Base-by-base conservation (phyloP, 495 filamentous ascomycete species). In the Penicillium coprophilum region DNA sequence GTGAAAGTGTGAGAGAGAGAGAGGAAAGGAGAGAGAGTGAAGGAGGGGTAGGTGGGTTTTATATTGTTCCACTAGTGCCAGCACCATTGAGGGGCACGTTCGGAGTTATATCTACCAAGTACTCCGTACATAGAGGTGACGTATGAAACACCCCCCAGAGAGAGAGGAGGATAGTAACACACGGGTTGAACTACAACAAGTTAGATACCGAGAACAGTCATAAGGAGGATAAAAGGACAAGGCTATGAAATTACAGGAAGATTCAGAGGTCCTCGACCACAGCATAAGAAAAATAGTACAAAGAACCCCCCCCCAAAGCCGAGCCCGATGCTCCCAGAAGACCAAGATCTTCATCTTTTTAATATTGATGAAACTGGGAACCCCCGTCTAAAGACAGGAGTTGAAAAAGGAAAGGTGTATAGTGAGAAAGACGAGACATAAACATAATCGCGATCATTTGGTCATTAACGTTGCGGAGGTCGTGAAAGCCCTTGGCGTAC, bases 401-500 rank as follows among this genome's bases (percentile, higher is more conserved):
- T 28, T 55, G 59, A 58, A 56, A 47, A 12, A 55, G 55, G 4
- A 53, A 51, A 46, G 54, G 36, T 49, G 47, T 51, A 54, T 34
- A 55, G 51, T 20, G 39, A 20, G 45, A 55, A 56, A 39, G 51
- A 57, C 57, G 53, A 57, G 56, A 48, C 59, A 47, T 64, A 43
- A 63, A 60, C 39, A 60, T 66, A 40, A 55, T 60, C 43, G 48
- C 39, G 45, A 66, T 71, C 69, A 68, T 69, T 59, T 40, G 50
- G 49, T 71, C 71, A 61, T 74, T 74, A 73, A 58, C 73, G 72
- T 67, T 71, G 71, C 21, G 70, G 64, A 54, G 64, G 70, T 71
- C 75, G 70, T 64, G 66, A 69, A 46, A 78, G 69, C 55, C 75
- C 75, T 74, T 78, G 75, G 58, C 69, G 63, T 56, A 69, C 72